Conservation (phyloP, 192 early-diverging fungal species). For the Rhizoclosmatium globosum region DNA sequence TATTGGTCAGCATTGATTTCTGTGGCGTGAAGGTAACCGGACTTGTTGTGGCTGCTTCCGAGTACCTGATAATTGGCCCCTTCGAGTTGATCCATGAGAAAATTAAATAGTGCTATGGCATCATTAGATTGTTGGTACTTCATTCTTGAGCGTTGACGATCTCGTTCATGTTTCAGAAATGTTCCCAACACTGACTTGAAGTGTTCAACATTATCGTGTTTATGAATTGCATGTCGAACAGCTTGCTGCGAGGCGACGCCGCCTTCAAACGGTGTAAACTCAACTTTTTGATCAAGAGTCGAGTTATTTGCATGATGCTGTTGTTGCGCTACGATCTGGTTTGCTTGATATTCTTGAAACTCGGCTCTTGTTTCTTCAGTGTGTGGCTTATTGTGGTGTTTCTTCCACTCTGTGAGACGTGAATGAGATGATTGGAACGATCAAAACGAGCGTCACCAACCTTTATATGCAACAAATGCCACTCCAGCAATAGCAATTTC, state of each 20-base stretch:
- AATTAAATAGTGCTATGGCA: not conserved
- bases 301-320: conserved; percentile 1
- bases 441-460: not conserved
- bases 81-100: conserved; percentile 7
- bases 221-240: not conserved
- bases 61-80: conserved; percentile 2
- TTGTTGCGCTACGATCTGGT: not conserved
- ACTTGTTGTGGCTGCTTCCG: not conserved
- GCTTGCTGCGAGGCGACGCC: not conserved
- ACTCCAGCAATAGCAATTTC: conserved; percentile 8
- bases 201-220: not conserved
- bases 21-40: not conserved
- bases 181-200: conserved; percentile 16
- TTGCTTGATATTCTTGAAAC: not conserved
- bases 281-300: not conserved
- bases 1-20: conserved; percentile 6
- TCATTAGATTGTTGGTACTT: not conserved
- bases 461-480: not conserved
- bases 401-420: conserved; percentile 8
- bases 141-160: not conserved
- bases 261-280: not conserved
- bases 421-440: too few relatives aligned
- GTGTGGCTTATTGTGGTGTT: not conserved
- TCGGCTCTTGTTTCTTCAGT: not conserved
- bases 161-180: conserved; percentile 1